Percentiles rank a stretch among this genome's conserved stretches.
phyloP scores from a whole-genome alignment of 2,329 filamentous ascomycete genomes.

The Colletotrichum lentis region DNA sequence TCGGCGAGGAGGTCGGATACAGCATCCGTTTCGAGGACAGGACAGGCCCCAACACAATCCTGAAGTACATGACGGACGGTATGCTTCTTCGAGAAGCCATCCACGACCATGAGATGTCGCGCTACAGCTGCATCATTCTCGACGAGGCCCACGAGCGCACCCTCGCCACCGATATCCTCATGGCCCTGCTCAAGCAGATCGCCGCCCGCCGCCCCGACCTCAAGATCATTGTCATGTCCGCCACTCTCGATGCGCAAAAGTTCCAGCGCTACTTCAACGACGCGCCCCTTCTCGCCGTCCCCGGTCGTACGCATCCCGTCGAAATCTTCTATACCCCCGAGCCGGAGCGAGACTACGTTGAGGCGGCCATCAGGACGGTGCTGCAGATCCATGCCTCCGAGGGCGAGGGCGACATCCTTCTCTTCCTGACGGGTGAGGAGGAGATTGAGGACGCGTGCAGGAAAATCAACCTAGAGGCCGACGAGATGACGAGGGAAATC shows the following conservation, averaged over 20 bases:
- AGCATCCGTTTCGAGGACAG: constrained; percentile 98
- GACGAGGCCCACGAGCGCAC: constrained; percentile 99
- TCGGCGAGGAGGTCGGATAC: constrained; percentile 96
- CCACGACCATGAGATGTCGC: constrained; percentile 89
- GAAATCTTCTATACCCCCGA: constrained; percentile 99
- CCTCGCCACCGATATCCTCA: constrained; percentile 94
- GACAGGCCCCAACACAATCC: constrained; percentile 84
- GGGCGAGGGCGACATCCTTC: constrained; percentile 86
- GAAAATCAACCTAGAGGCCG: constrained; percentile 88
- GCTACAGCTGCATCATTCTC: constrained; percentile 97
- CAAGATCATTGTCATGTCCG: constrained; percentile 99
- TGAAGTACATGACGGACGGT: constrained; percentile 99
- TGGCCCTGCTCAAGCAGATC: constrained; percentile 94
- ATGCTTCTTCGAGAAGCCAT: constrained; percentile 97
- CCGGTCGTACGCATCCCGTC: constrained; percentile 93
- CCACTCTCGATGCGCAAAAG: constrained; percentile 95
- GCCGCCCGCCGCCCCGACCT: constrained; percentile 82
- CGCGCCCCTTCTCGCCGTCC: constrained; percentile 90
- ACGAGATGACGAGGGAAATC: constrained; percentile 90
- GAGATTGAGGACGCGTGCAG: constrained; percentile 97
- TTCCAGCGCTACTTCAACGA: constrained; percentile 98
- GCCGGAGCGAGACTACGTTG: constrained; percentile 94
- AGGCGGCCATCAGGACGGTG: constrained; percentile 92
- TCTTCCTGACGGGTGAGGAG: constrained; percentile 97
- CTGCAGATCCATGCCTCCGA: constrained; percentile 96